phyloP scores from a whole-genome alignment of 345 rosid genomes.

The Citrus australasica region DNA sequence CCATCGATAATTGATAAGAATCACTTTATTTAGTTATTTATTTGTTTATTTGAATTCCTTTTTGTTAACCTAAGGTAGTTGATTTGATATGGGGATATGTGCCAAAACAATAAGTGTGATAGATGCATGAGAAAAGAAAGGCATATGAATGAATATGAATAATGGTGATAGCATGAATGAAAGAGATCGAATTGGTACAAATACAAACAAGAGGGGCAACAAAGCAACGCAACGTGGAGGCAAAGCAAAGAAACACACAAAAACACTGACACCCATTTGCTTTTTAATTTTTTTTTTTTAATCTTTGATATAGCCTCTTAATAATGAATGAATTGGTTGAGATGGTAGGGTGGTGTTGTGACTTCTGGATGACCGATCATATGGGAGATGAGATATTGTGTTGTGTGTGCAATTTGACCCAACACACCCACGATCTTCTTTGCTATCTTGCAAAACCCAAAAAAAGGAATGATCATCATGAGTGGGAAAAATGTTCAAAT shows the following conservation, averaged over 20 bases:
- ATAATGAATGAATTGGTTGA: slow-evolving; percentile 25
- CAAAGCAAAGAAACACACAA: slow-evolving; percentile 29
- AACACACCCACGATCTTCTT: background rate
- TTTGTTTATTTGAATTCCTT: background rate
- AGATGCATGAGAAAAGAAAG: background rate
- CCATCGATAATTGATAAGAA: background rate
- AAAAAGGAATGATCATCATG: background rate
- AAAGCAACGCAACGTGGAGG: slow-evolving; percentile 31
- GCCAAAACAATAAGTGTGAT: slow-evolving; percentile 10
- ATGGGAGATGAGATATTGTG: no score
- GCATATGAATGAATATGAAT: slow-evolving; percentile 1
- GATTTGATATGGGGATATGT: slow-evolving; percentile 36
- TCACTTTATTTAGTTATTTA: background rate
- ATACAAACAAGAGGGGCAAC: background rate
- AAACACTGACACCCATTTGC: slow-evolving; percentile 17
- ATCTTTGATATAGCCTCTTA: background rate
- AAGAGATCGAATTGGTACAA: background rate
- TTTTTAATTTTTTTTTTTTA: background rate
- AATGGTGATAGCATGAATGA: background rate
- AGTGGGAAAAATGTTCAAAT: background rate
- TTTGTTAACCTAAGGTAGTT: slow-evolving; percentile 3
- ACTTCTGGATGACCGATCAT: background rate
- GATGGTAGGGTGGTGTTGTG: background rate
- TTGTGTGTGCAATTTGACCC: slow-evolving; percentile 29
- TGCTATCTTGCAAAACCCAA: background rate